Conservation (phyloP, 768 basidiomycete genomes). For the Paxillus ammoniavirescens region DNA sequence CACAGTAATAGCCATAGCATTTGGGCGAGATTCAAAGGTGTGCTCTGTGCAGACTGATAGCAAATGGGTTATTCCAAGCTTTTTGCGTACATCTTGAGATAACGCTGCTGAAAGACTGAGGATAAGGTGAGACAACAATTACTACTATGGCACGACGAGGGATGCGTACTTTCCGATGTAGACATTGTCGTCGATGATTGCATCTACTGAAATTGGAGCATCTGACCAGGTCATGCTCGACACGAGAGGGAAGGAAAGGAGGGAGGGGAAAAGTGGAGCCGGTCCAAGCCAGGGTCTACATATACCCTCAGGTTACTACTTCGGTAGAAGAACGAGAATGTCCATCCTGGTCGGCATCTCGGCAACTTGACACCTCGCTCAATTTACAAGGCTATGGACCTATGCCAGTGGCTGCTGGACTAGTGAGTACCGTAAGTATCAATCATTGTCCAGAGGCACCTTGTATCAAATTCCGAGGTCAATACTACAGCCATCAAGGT, state of each 20-base stretch:
- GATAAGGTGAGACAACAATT: background rate
- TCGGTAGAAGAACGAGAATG: conserved; percentile 3
- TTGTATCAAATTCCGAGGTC: too few relatives aligned
- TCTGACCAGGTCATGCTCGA: conserved; percentile 28
- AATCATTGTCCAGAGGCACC: too few relatives aligned
- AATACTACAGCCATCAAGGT: too few relatives aligned
- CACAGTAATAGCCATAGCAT: conserved; percentile 34
- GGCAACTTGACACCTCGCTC: conserved; percentile 6
- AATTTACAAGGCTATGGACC: too few relatives aligned
- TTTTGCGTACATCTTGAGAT: conserved; percentile 27
- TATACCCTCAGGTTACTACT: conserved; percentile 9
- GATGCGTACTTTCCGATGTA: conserved; percentile 37
- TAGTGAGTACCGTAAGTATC: too few relatives aligned
- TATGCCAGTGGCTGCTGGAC: too few relatives aligned
- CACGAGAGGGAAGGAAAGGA: background rate
- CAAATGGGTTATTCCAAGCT: conserved; percentile 51
- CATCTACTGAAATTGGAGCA: conserved; percentile 23
- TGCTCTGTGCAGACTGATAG: conserved; percentile 60
- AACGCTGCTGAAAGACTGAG: conserved; percentile 33
- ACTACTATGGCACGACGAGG: background rate
- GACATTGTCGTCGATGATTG: conserved; percentile 31
- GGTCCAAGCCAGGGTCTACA: conserved; percentile 10
- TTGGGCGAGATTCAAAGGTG: conserved; percentile 38
- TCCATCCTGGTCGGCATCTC: conserved; percentile 18
- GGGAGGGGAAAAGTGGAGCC: conserved; percentile 11